These are phyloP conservation scores for Nicotiana undulata DNA, from an alignment of 257 asterid genomes.

Conservation along the genomic window DNA sequence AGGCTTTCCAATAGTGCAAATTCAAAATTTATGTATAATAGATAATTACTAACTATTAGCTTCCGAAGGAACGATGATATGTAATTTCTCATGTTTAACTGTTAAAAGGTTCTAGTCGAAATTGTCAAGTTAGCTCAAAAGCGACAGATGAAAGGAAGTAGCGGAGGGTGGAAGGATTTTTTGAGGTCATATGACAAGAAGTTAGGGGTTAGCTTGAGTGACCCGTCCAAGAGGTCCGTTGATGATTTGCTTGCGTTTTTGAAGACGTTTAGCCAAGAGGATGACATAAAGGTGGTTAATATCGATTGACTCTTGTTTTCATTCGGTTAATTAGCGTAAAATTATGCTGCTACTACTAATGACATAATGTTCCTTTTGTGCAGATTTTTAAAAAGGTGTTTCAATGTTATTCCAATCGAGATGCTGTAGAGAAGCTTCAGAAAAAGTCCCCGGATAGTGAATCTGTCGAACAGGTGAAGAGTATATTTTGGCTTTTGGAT, in stretches of 20 bases:
- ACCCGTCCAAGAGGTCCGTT: conserved; percentile 66
- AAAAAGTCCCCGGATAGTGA: conserved; percentile 49
- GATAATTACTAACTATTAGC: not conserved
- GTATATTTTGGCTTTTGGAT: not conserved
- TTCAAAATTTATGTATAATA: not conserved
- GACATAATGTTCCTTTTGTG: not conserved
- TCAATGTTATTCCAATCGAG: conserved; percentile 52
- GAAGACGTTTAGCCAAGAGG: conserved; percentile 38
- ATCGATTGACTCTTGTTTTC: not conserved
- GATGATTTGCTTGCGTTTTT: conserved; percentile 59
- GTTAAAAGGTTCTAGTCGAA: conserved; percentile 33
- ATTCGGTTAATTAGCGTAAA: not conserved
- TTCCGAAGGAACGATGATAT: not conserved
- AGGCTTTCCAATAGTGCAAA: not conserved
- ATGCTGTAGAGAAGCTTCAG: conserved; percentile 37
- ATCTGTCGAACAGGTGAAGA: conserved; percentile 72
- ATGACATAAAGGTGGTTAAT: conserved; percentile 52
- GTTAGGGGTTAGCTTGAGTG: conserved; percentile 72
- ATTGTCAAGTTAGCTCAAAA: conserved; percentile 38
- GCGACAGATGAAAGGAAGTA: conserved; percentile 31
- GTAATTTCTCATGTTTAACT: not conserved
- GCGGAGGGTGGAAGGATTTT: conserved; percentile 67
- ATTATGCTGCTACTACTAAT: not conserved
- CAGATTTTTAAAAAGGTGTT: conserved; percentile 63
- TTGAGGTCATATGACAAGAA: conserved; percentile 55